A percentile compares a stretch with the other conserved stretches of the same genome.
phyloP scores from a whole-genome alignment of 2,329 filamentous ascomycete species.

The Tolypocladium amazonense region DNA sequence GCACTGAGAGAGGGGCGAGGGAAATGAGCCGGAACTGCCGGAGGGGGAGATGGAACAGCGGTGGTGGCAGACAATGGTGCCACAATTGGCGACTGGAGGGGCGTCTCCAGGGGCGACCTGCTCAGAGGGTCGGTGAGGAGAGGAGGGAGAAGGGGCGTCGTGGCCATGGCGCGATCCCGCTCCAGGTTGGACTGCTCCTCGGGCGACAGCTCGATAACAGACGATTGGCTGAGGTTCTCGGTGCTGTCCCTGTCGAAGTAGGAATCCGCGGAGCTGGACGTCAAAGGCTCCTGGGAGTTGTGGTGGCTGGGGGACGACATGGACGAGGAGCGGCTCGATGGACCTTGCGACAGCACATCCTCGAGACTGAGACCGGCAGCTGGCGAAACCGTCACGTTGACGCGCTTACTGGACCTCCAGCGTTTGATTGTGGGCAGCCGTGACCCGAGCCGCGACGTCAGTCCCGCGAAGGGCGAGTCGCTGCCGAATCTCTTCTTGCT shows the following conservation, averaged over 20 bases:
- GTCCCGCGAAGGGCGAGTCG: conserved; percentile 49
- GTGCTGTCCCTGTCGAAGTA: conserved; percentile 42
- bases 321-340: conserved; percentile 73
- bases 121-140: conserved; percentile 53
- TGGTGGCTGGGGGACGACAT: conserved; percentile 50
- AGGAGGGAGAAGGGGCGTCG: conserved; percentile 78
- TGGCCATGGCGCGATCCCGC: conserved; percentile 52
- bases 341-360: conserved; percentile 57
- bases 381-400: conserved; percentile 42
- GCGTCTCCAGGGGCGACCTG: conserved; percentile 56
- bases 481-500: conserved; percentile 45
- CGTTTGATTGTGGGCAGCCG: conserved; percentile 43
- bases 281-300: conserved; percentile 38
- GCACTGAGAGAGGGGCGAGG: conserved; percentile 58
- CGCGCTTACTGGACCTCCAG: conserved; percentile 36
- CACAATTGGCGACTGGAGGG: conserved; percentile 68
- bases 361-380: conserved; percentile 80
- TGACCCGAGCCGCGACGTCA: conserved; percentile 56
- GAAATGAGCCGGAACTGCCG: conserved; percentile 35
- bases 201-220: conserved; percentile 30
- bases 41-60: conserved; percentile 4
- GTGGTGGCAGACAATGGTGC: conserved; percentile 12
- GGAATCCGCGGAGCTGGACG: conserved; percentile 53
- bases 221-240: conserved; percentile 38
- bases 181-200: conserved; percentile 38